Conservation (phyloP, 768 basidiomycete species). For the Mycena crocata region DNA sequence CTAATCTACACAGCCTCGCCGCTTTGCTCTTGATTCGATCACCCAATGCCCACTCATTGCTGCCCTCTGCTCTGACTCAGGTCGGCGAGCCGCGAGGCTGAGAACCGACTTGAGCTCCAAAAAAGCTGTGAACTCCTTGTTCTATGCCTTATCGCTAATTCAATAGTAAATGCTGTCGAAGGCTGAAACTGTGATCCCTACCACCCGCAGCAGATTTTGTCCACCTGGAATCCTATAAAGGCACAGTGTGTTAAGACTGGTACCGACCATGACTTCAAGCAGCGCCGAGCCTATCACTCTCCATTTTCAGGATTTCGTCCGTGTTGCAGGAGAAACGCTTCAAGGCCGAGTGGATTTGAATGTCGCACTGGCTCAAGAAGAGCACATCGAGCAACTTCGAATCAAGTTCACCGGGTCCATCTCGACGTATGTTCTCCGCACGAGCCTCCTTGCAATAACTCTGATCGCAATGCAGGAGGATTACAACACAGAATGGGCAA, state of each 20-base stretch:
- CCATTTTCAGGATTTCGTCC: constrained; percentile 11
- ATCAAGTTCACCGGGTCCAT: constrained; percentile 19
- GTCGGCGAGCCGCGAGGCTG: no score
- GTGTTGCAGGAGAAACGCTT: constrained; percentile 21
- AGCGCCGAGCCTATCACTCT: constrained; percentile 1
- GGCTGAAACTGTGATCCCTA: no score
- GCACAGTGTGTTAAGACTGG: background rate
- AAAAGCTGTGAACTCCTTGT: no score
- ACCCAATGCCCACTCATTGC: no score
- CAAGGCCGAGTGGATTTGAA: constrained; percentile 9
- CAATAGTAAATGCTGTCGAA: no score
- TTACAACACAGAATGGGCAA: background rate
- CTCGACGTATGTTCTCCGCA: background rate
- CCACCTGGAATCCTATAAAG: no score
- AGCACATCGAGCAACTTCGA: constrained; percentile 10
- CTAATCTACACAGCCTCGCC: no score
- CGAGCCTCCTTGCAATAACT: background rate
- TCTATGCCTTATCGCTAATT: no score
- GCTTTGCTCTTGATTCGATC: no score
- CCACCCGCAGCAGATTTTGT: no score
- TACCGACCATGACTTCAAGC: background rate
- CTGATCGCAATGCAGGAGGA: background rate
- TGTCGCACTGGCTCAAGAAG: constrained; percentile 12
- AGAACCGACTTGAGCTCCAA: no score
- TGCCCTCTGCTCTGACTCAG: no score